phyloP scores from a whole-genome alignment of 2,329 filamentous ascomycete genomes.

The Sporothrix brasiliensis region DNA sequence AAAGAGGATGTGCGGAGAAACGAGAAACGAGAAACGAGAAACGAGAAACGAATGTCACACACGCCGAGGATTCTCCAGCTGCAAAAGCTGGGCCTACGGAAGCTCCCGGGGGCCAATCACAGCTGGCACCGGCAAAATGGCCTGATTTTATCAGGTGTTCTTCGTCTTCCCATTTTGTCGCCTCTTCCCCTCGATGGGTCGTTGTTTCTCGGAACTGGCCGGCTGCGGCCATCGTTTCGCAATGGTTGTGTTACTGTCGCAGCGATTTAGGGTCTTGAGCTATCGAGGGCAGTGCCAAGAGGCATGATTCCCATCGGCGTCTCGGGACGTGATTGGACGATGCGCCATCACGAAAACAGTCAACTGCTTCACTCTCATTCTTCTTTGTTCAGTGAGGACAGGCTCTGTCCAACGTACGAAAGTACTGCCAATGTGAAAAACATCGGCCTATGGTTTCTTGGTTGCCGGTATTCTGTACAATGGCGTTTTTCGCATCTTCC shows the following conservation, averaged over 20 bases:
- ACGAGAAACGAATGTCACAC: too few species aligned
- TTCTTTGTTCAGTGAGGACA: too few species aligned
- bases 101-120: constrained; percentile 7
- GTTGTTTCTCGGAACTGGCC: constrained; percentile 31
- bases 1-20: too few species aligned
- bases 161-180: constrained; percentile 29
- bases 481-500: background rate
- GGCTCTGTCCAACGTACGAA: background rate
- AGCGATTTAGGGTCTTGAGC: background rate
- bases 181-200: constrained; percentile 26
- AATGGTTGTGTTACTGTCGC: background rate
- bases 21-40: too few species aligned
- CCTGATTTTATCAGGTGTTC: constrained; percentile 31
- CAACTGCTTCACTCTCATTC: background rate
- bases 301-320: background rate
- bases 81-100: background rate
- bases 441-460: too few species aligned
- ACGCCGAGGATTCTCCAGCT: constrained; percentile 26
- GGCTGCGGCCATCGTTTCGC: constrained; percentile 25
- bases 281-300: background rate
- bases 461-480: background rate
- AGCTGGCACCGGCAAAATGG: constrained; percentile 27
- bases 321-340: constrained; percentile 3
- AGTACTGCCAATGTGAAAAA: background rate
- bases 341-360: constrained; percentile 1